Conservation (phyloP, 2,329 filamentous ascomycete species). For the Aspergillus quadricinctus region DNA sequence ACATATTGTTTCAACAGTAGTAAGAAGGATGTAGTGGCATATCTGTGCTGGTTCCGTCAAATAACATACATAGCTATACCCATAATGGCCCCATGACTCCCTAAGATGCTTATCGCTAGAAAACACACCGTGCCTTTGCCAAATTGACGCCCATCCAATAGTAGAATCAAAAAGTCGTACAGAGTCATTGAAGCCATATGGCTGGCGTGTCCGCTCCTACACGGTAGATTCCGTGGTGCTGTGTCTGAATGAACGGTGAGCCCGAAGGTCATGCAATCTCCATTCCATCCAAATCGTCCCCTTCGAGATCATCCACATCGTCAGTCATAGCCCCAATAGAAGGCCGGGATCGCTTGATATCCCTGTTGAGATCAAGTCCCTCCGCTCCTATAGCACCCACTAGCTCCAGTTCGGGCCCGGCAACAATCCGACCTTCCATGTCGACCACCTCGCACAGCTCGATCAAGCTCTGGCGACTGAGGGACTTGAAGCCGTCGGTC, state of each 20-base stretch:
- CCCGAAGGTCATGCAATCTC: slow-evolving; percentile 33
- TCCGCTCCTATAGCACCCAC: slow-evolving; percentile 52
- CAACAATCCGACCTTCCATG: slow-evolving; percentile 83
- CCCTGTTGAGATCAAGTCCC: slow-evolving; percentile 35
- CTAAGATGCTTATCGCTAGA: background rate
- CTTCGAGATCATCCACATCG: slow-evolving; percentile 40
- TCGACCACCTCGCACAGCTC: slow-evolving; percentile 93
- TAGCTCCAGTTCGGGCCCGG: slow-evolving; percentile 74
- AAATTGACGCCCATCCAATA: background rate
- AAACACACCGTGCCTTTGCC: background rate
- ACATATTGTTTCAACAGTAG: background rate
- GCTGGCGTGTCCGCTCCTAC: background rate
- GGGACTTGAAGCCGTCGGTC: slow-evolving; percentile 76
- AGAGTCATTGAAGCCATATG: background rate
- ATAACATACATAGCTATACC: background rate
- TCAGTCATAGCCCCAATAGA: slow-evolving; percentile 25
- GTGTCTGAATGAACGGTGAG: background rate
- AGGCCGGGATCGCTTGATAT: slow-evolving; percentile 27
- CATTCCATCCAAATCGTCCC: slow-evolving; percentile 46
- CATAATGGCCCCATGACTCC: background rate
- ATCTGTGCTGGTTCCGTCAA: background rate
- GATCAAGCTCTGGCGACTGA: slow-evolving; percentile 75
- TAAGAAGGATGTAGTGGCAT: background rate
- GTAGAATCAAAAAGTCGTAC: background rate
- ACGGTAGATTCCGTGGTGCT: background rate